A percentile compares a stretch with the other conserved stretches of the same genome.
phyloP scores from a whole-genome alignment of 78 protist genomes.

The Dictyostelium intermedium region DNA sequence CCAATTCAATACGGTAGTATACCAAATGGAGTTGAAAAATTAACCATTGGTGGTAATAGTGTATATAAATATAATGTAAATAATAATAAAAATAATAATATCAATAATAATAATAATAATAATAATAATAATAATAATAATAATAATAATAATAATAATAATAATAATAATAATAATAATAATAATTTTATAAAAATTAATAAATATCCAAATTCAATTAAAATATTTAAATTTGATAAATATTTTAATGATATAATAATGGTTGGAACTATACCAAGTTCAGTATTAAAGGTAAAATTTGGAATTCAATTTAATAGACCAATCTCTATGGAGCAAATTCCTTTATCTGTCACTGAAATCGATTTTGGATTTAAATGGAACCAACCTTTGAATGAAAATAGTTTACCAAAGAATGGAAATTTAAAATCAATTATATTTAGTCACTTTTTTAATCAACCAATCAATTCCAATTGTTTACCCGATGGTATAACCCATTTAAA shows the following conservation, averaged over 20 bases:
- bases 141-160: neutral
- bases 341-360: neutral
- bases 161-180: neutral
- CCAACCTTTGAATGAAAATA: neutral
- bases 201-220: neutral
- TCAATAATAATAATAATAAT: neutral
- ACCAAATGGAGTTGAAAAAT: neutral
- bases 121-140: neutral
- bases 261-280: neutral
- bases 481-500: neutral
- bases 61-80: neutral
- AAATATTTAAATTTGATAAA: neutral
- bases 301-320: neutral
- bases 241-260: neutral
- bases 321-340: neutral
- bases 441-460: neutral
- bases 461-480: neutral
- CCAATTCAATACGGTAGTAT: conserved; percentile 1
- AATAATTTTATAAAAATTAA: neutral
- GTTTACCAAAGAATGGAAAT: neutral
- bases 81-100: no score
- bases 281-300: neutral
- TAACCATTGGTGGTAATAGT: neutral
- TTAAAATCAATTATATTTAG: neutral
- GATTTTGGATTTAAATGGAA: neutral